Evolutionary conservation across 2,329 filamentous ascomycete genomes (phyloP).

Genomic region (Fusarium nurragi): DNA sequence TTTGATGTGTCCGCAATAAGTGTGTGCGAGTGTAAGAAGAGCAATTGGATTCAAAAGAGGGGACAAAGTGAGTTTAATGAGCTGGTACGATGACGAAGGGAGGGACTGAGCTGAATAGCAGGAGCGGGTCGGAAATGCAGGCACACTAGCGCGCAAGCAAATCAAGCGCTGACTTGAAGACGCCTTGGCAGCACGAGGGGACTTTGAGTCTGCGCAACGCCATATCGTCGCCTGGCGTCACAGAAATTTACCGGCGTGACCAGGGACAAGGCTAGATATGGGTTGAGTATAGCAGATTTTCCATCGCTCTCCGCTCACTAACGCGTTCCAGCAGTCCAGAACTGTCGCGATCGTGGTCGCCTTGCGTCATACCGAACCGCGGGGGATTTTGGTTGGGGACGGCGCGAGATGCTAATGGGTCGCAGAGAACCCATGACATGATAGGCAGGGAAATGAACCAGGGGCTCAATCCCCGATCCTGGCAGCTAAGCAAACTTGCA

Average conservation of each 20-base stretch:
- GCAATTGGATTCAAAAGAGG: slow-evolving; percentile 38
- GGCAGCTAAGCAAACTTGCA: slow-evolving; percentile 26
- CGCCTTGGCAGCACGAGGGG: slow-evolving; percentile 29
- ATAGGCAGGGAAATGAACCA: slow-evolving; percentile 34
- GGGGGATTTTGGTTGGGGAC: slow-evolving; percentile 32
- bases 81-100: slow-evolving; percentile 37
- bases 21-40: slow-evolving; percentile 19
- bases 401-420: slow-evolving; percentile 30
- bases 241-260: slow-evolving; percentile 32
- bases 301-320: slow-evolving; percentile 32
- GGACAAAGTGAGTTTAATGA: slow-evolving; percentile 31
- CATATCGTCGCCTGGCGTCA: slow-evolving; percentile 25
- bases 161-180: slow-evolving; percentile 29
- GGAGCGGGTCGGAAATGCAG: slow-evolving; percentile 39
- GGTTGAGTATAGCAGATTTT: slow-evolving; percentile 26
- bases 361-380: slow-evolving; percentile 43
- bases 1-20: slow-evolving; percentile 11
- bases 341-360: slow-evolving; percentile 27
- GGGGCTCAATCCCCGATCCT: slow-evolving; percentile 30
- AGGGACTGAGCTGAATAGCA: slow-evolving; percentile 24
- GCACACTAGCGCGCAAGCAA: slow-evolving; percentile 41
- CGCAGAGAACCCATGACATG: slow-evolving; percentile 42
- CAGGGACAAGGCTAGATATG: slow-evolving; percentile 26
- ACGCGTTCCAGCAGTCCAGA: slow-evolving; percentile 31
- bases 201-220: slow-evolving; percentile 18